These are phyloP conservation scores for Venturia effusa DNA, from an alignment of 2,329 filamentous ascomycete species.

Conservation along the genomic window DNA sequence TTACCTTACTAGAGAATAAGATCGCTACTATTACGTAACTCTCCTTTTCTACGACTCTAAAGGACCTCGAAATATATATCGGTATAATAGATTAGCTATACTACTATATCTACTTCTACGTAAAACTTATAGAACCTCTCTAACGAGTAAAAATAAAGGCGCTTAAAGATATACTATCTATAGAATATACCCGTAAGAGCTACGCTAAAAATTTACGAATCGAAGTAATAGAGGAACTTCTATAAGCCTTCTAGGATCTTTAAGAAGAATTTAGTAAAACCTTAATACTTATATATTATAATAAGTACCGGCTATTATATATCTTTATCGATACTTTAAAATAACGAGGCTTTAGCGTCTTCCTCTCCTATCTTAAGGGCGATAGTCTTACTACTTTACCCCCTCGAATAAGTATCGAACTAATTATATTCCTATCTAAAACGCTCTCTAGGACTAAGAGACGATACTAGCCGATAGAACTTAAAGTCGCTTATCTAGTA, in stretches of 20 bases:
- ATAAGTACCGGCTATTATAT: background rate
- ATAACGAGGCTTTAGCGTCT: background rate
- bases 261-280: background rate
- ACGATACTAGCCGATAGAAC: background rate
- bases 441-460: background rate
- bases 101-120: background rate
- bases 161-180: background rate
- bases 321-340: background rate
- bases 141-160: background rate
- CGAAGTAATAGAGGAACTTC: background rate
- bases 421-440: background rate
- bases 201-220: background rate
- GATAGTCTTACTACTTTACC: background rate
- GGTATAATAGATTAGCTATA: background rate
- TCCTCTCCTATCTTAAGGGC: background rate
- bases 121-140: background rate
- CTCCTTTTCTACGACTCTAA: background rate
- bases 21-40: background rate
- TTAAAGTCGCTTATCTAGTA: background rate
- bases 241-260: background rate
- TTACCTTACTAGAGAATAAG: background rate
- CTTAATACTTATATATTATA: background rate
- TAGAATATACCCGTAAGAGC: background rate
- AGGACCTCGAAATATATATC: background rate
- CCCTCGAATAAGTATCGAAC: background rate